These are phyloP conservation scores for Moesziomyces globuligerus DNA, from an alignment of 1,284 basidiomycete species.

Conservation along the genomic window DNA sequence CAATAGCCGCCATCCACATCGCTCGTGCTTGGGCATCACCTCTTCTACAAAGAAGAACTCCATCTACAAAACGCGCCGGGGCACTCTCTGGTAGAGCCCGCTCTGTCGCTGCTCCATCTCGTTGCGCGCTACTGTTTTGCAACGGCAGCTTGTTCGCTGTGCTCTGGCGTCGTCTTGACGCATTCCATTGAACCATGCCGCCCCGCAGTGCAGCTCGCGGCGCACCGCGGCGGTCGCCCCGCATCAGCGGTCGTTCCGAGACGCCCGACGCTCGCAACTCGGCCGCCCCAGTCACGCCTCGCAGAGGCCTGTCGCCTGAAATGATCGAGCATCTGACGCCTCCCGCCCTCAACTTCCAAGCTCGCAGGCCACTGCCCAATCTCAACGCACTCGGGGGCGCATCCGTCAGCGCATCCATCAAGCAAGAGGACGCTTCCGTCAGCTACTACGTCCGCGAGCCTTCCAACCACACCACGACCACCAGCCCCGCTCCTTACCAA, in stretches of 20 bases:
- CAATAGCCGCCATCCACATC: background rate
- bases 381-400: slow-evolving; percentile 5
- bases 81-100: background rate
- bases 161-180: background rate
- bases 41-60: too few relatives aligned
- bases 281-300: slow-evolving; percentile 2
- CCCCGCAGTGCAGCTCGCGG: slow-evolving; percentile 9
- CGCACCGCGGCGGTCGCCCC: slow-evolving; percentile 19
- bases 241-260: slow-evolving; percentile 22
- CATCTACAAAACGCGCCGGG: too few relatives aligned
- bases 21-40: too few relatives aligned
- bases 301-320: slow-evolving; percentile 25
- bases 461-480: slow-evolving; percentile 12
- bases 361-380: slow-evolving; percentile 5
- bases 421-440: slow-evolving; percentile 34
- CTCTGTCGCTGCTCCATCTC: too few relatives aligned
- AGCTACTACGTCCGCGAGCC: slow-evolving; percentile 40
- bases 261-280: slow-evolving; percentile 16
- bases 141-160: too few relatives aligned
- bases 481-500: slow-evolving; percentile 16
- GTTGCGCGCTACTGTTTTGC: too few relatives aligned
- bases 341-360: slow-evolving; percentile 5
- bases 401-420: slow-evolving; percentile 29
- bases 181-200: slow-evolving; percentile 10
- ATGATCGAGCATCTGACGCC: slow-evolving; percentile 32